A percentile compares a stretch with the other conserved stretches of the same genome.
These are phyloP conservation scores for Crithidia sp. DNA, from an alignment of 208 protist genomes.

Conservation along the genomic window DNA sequence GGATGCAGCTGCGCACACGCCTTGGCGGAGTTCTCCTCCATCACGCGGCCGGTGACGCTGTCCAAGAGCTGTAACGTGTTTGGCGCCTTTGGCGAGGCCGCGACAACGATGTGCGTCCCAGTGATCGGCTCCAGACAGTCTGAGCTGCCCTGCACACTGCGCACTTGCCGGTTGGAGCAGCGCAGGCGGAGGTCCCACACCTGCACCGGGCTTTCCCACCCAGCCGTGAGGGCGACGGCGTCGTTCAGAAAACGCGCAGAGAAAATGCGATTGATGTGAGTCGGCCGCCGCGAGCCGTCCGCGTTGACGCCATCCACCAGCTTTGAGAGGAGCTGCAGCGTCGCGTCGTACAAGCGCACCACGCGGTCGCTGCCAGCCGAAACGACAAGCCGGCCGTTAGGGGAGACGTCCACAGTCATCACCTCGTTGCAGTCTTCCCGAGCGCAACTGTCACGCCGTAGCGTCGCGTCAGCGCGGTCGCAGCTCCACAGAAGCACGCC, in stretches of 20 bases:
- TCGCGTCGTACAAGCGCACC: constrained; percentile 78
- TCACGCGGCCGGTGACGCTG: constrained; percentile 32
- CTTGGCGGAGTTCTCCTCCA: constrained; percentile 39
- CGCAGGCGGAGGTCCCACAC: constrained; percentile 82
- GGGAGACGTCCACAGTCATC: constrained; percentile 62
- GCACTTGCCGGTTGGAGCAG: constrained; percentile 60
- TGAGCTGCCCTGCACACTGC: constrained; percentile 53
- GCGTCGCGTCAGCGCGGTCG: constrained; percentile 36
- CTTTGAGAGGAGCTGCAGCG: constrained; percentile 35
- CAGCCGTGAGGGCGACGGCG: constrained; percentile 61
- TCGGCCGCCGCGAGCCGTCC: constrained; percentile 37
- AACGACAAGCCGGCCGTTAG: constrained; percentile 52
- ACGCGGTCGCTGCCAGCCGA: constrained; percentile 86
- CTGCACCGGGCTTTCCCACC: constrained; percentile 90
- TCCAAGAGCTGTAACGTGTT: constrained; percentile 81
- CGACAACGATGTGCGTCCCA: constrained; percentile 53
- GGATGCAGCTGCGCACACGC: constrained; percentile 34
- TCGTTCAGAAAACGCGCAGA: constrained; percentile 64
- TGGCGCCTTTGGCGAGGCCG: constrained; percentile 45
- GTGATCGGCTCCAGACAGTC: constrained; percentile 80
- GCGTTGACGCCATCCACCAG: constrained; percentile 47
- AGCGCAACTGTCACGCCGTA: constrained; percentile 21
- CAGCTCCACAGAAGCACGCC: constrained; percentile 70
- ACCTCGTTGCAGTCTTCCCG: constrained; percentile 78
- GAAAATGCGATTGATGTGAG: constrained; percentile 88